Evolutionary conservation across 768 basidiomycete genomes (phyloP), one percentile per base, ranked within the genome.

Genomic region (Candolleomyces eurysporus): DNA sequence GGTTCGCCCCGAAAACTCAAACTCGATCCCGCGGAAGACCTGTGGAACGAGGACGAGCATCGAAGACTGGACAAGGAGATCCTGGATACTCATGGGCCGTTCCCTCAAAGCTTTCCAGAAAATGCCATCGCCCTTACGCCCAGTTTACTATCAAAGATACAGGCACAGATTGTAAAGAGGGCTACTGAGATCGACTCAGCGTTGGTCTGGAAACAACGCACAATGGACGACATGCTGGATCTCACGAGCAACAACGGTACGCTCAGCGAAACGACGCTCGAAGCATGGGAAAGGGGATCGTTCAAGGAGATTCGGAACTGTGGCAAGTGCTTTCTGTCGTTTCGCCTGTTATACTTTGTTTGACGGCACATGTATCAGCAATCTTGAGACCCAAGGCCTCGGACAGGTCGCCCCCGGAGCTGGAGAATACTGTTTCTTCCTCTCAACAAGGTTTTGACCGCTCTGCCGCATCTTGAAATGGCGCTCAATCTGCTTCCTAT

Each of bases 271-370:
- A 5, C n/a, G 42, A 43, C 42, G 42, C 13, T 43, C 42, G n/a
- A 43, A 43, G 42, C 42, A 43, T 43, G 42, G 42, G 42, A 43
- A 43, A 43, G n/a, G 42, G 42, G 42, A 5, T 43, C 42, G 42
- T 43, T 43, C 42, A 43, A 43, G 42, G 42, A 43, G 42, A 43
- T 43, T n/a, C 42, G 42, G 42, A 43, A 43, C 42, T 13, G 13
- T 43, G 42, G 42, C 42, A 43, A 53, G 26, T 43, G 17, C 56
- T 32, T 31, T 51, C 58, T 55, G 61, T 59, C 58, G 39, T 52
- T 63, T 53, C 61, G 60, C 16, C 49, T 30, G 46, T 57, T 61
- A 50, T 26, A 30, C 60, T 54, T 57, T 46, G 45, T 46, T 46
- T 46, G 45, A 46, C 45, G 10, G 14, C 45, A 9, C 16, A 46